A percentile compares a stretch with the other conserved stretches of the same genome.
These are phyloP conservation scores for Candida andamanensis DNA, from an alignment of 805 yeast species.

Conservation along the genomic window DNA sequence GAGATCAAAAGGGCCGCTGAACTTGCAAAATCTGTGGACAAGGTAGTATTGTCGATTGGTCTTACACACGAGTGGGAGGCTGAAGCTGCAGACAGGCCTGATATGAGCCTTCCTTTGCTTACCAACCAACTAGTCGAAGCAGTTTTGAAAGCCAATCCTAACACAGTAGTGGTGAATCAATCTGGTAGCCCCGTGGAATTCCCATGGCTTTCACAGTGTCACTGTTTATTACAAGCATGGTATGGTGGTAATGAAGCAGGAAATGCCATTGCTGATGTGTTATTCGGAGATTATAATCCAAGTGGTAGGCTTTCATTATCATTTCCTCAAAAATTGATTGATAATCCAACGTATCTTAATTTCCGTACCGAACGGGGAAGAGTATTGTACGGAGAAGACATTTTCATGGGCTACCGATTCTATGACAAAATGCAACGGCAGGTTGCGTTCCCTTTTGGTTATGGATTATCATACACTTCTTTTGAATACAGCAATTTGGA, in stretches of 20 bases:
- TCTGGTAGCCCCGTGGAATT: constrained; percentile 29
- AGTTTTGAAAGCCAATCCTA: constrained; percentile 22
- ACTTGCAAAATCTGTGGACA: constrained; percentile 22
- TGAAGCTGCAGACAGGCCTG: constrained; percentile 25
- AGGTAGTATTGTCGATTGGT: constrained; percentile 25
- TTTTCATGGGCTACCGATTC: constrained; percentile 27
- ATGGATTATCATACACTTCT: constrained; percentile 26
- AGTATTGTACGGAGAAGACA: constrained; percentile 29
- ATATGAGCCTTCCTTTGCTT: constrained; percentile 21
- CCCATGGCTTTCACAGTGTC: constrained; percentile 24
- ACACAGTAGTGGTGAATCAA: constrained; percentile 28
- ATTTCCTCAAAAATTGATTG: constrained; percentile 17
- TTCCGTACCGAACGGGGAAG: constrained; percentile 25
- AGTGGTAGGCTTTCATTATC: constrained; percentile 18
- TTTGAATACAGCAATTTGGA: constrained; percentile 15
- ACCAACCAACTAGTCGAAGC: constrained; percentile 19
- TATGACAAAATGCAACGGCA: constrained; percentile 22
- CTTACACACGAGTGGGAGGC: constrained; percentile 26
- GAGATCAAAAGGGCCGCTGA: constrained; percentile 22
- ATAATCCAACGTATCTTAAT: constrained; percentile 27
- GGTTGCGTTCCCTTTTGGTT: constrained; percentile 31
- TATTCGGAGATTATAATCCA: constrained; percentile 29
- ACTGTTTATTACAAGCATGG: constrained; percentile 28
- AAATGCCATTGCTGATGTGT: constrained; percentile 27
- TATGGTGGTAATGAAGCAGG: constrained; percentile 33